phyloP scores from a whole-genome alignment of 192 early-diverging fungal genomes.

The Gonapodya sp. region DNA sequence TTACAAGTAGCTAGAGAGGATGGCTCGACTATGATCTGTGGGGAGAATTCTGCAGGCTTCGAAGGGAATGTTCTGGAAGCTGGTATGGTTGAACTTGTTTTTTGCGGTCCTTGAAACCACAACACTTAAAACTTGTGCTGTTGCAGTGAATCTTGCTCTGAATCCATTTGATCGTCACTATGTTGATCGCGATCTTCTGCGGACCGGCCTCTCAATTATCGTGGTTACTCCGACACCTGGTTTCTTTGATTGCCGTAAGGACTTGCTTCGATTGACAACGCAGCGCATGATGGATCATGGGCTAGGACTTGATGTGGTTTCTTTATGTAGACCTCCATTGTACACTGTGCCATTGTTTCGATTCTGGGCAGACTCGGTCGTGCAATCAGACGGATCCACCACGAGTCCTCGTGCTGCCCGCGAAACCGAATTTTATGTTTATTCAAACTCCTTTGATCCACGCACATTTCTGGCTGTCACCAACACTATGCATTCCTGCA shows the following conservation, averaged over 20 bases:
- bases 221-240: conserved; percentile 85
- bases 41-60: conserved; percentile 69
- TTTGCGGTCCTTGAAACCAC: no score
- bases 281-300: conserved; percentile 70
- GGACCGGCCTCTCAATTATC: conserved; percentile 82
- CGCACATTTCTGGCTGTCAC: neutral
- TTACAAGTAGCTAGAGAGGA: conserved; percentile 31
- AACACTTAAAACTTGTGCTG: no score
- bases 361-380: conserved; percentile 51
- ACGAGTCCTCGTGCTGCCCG: neutral
- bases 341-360: conserved; percentile 82
- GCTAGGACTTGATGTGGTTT: conserved; percentile 62
- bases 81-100: no score
- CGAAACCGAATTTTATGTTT: neutral
- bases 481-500: conserved; percentile 9
- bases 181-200: conserved; percentile 84
- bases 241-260: conserved; percentile 78
- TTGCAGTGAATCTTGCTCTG: conserved; percentile 84
- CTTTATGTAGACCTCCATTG: conserved; percentile 75
- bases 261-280: conserved; percentile 78
- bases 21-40: conserved; percentile 40
- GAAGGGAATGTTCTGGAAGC: conserved; percentile 95
- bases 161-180: conserved; percentile 92
- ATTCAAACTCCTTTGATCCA: neutral
- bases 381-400: neutral